phyloP scores from a whole-genome alignment of 306 rosid species.

The Quercus suber region DNA sequence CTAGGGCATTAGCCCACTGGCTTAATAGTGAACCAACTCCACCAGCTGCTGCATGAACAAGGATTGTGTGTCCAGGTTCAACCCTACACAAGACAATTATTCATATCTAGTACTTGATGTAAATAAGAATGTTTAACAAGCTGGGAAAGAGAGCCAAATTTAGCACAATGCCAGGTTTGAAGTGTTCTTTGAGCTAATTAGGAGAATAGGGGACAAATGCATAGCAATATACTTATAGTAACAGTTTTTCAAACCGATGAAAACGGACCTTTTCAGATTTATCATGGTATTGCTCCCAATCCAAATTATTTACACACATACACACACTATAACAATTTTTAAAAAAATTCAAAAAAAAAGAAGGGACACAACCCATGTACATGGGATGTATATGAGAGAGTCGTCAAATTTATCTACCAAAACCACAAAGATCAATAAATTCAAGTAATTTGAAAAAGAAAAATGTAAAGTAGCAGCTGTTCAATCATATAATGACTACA shows the following conservation, averaged over 20 bases:
- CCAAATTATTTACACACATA: neutral
- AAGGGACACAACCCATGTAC: no score
- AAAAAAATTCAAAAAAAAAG: no score
- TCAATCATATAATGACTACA: no score
- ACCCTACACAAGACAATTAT: slow-evolving; percentile 48
- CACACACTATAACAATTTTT: no score
- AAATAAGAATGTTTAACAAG: neutral
- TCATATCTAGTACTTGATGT: neutral
- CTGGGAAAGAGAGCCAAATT: neutral
- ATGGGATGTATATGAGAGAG: no score
- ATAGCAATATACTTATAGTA: neutral
- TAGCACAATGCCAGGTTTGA: neutral
- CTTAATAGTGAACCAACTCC: slow-evolving; percentile 89
- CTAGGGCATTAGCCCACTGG: slow-evolving; percentile 95
- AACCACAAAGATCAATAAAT: no score
- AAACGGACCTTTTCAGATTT: neutral
- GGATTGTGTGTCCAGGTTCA: slow-evolving; percentile 71
- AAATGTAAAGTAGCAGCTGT: no score
- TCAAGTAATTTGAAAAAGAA: no score
- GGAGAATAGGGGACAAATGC: neutral
- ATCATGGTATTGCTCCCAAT: neutral
- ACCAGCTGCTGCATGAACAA: slow-evolving; percentile 95
- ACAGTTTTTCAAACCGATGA: neutral
- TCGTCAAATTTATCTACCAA: no score
- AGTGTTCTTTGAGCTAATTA: neutral